These are phyloP conservation scores for Serpula lacrymans DNA, from an alignment of 768 basidiomycete species.

Conservation along the genomic window DNA sequence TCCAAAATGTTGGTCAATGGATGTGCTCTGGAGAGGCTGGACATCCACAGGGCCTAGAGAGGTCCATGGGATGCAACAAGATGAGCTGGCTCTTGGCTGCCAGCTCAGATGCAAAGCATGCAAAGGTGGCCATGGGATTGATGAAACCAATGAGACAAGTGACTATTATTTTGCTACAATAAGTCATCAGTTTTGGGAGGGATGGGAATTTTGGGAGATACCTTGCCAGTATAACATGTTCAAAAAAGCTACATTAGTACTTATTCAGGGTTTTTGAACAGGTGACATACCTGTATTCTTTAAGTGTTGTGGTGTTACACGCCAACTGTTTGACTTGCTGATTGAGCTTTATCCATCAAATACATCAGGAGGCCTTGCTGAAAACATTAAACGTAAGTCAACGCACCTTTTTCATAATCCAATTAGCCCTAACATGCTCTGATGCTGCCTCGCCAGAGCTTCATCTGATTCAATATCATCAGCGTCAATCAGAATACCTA, in stretches of 20 bases:
- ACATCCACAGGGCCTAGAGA: conserved; percentile 14
- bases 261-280: too few species aligned
- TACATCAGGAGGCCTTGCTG: conserved; percentile 16
- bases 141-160: too few species aligned
- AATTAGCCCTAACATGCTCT: not conserved
- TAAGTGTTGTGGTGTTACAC: conserved; percentile 15
- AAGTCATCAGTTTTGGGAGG: conserved; percentile 14
- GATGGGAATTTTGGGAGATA: conserved; percentile 16
- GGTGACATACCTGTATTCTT: conserved; percentile 18
- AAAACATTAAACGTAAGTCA: conserved; percentile 19
- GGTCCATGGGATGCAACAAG: conserved; percentile 13
- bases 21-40: conserved; percentile 13
- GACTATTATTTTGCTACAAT: conserved; percentile 14
- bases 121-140: too few species aligned
- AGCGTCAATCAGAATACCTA: conserved; percentile 15
- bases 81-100: conserved; percentile 14
- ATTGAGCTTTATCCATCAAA: conserved; percentile 16
- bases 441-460: conserved; percentile 12
- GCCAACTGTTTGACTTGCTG: conserved; percentile 20
- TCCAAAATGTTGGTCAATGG: conserved; percentile 6
- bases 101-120: conserved; percentile 14
- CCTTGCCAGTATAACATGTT: conserved; percentile 13
- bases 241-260: not conserved
- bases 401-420: too few species aligned
- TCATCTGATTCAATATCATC: conserved; percentile 18